Base-by-base conservation (phyloP, 1,284 basidiomycete species). In the Cryptococcus depauperatus region DNA sequence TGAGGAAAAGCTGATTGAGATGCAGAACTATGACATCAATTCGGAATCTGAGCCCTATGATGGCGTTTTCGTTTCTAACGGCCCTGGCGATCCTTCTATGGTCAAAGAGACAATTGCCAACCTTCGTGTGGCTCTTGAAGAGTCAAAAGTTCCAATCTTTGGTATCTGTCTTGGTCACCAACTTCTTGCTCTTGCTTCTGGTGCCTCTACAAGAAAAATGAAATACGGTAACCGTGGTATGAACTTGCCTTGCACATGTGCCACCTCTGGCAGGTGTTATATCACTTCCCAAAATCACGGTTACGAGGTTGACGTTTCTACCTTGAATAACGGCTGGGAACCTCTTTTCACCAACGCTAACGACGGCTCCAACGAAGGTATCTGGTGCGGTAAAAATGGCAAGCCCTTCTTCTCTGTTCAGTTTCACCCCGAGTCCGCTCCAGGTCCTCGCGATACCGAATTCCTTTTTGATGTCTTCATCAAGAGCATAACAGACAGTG, bases 231-330 rank as follows among this genome's bases (percentile, higher is more conserved):
- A 98, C 69, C 87, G 95, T 56, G 95, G 95, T 11, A 91, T 96
- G 70, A 99, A 99, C 73, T 89, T 98, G 62, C 95, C 95, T 4
- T 98, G 93, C 73, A 97, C 89, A 29, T 88, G 93, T 70, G 79
- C 85, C 35, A 79, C 95, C 47, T 90, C 86, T 44, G 95, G 93
- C 28, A 79, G 95, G 49, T 98, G 95, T 74, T 98, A 97, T 72
- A 97, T 98, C 74, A 98, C 95, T 29, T 91, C 86, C 64, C 95
- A 99, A 73, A 99, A 99, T 71, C 95, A 99, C 73, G 95, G 95
- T 61, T 99, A 83, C 75, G 85, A 97, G 67, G 95, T 98, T 53
- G 85, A 98, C 66, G 78, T 82, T 1, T 68, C 74, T 6, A 80
- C 87, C 2, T 80, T 98, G 48, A 85, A 86, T 18, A 54, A 69